A percentile compares a stretch with the other conserved stretches of the same genome.
Evolutionary conservation across 2,329 filamentous ascomycete genomes (phyloP).

Genomic region (Grosmannia clavigera): DNA sequence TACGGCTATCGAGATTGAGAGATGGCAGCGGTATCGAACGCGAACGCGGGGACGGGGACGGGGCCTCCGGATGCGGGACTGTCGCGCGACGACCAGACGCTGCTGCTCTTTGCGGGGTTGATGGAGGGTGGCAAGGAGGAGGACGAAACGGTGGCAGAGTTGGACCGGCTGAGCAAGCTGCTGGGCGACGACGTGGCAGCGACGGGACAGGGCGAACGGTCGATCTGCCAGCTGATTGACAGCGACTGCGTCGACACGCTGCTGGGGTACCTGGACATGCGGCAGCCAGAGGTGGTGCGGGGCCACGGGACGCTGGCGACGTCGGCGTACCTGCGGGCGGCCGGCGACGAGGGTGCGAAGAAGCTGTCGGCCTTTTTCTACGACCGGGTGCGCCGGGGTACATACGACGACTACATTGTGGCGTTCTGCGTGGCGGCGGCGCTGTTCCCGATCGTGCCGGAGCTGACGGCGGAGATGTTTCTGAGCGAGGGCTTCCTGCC

Average conservation of each 20-base stretch:
- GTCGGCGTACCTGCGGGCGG: slow-evolving; percentile 71
- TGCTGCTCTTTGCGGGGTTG: slow-evolving; percentile 71
- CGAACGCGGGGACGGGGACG: neutral
- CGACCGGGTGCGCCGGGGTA: slow-evolving; percentile 56
- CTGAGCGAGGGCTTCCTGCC: slow-evolving; percentile 78
- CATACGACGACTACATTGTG: slow-evolving; percentile 77
- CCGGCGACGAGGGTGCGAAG: slow-evolving; percentile 56
- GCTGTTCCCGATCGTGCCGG: slow-evolving; percentile 75
- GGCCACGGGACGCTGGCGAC: slow-evolving; percentile 72
- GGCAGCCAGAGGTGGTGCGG: slow-evolving; percentile 59
- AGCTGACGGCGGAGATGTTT: slow-evolving; percentile 65
- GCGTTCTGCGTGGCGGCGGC: slow-evolving; percentile 87
- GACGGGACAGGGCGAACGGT: slow-evolving; percentile 30
- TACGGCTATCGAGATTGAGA: too few species aligned
- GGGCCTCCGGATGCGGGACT: neutral
- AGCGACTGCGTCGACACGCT: slow-evolving; percentile 72
- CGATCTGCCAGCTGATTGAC: slow-evolving; percentile 53
- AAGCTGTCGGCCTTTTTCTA: slow-evolving; percentile 66
- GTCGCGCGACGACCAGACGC: slow-evolving; percentile 48
- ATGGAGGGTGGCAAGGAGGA: slow-evolving; percentile 87
- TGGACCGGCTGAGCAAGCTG: slow-evolving; percentile 47
- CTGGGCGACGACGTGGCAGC: slow-evolving; percentile 40
- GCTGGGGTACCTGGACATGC: slow-evolving; percentile 74
- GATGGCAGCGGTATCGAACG: neutral
- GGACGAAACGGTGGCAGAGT: slow-evolving; percentile 50